Conservation (phyloP, 2,329 filamentous ascomycete genomes). For the Fusarium sarcochroum region DNA sequence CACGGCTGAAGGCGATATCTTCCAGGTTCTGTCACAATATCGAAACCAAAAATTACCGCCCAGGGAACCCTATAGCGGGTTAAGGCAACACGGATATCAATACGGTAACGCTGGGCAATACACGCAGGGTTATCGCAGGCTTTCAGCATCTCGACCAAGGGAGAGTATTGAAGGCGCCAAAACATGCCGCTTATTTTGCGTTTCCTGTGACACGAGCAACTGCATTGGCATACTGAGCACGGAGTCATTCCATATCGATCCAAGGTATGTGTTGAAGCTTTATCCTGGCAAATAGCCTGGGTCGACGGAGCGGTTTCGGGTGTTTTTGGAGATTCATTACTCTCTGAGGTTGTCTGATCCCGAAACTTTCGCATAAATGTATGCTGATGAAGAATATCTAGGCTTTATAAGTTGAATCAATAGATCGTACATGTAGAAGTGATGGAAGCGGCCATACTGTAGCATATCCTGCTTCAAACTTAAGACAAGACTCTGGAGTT, state of each 20-base stretch:
- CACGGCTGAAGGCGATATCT: constrained; percentile 8
- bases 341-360: fast-evolving
- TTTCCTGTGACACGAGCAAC: constrained; percentile 12
- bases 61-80: not conserved
- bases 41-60: not conserved
- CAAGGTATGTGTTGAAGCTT: fast-evolving
- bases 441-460: not conserved
- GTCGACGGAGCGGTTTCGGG: not conserved
- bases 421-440: fast-evolving
- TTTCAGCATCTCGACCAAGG: not conserved
- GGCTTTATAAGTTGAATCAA: not conserved
- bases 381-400: not conserved
- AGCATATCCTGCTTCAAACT: constrained; percentile 1
- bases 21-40: constrained; percentile 1
- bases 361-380: not conserved
- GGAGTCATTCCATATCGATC: not conserved
- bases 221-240: fast-evolving
- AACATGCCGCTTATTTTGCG: not conserved
- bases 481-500: not conserved
- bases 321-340: not conserved
- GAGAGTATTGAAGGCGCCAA: constrained; percentile 17
- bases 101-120: not conserved
- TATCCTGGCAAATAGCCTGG: not conserved
- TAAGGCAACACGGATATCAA: not conserved
- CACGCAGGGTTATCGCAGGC: not conserved